These are phyloP conservation scores for Trypanosoma rangeli DNA, from an alignment of 208 protist species.

Conservation along the genomic window DNA sequence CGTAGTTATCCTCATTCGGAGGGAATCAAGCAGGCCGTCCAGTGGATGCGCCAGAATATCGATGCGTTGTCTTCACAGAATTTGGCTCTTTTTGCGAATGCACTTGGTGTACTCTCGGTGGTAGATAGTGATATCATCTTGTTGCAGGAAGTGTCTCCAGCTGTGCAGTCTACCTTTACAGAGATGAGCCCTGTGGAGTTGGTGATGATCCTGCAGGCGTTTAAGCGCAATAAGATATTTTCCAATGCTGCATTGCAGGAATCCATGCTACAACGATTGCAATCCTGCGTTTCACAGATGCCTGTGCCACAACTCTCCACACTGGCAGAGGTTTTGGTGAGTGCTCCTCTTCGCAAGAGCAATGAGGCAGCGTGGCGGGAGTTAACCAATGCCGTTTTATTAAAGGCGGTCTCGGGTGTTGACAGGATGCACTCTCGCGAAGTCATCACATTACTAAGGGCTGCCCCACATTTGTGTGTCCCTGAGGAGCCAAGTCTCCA, in stretches of 20 bases:
- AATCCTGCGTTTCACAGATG: constrained; percentile 58
- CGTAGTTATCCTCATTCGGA: constrained; percentile 29
- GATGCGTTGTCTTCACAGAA: constrained; percentile 69
- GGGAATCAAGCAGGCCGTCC: constrained; percentile 49
- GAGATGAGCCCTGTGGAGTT: constrained; percentile 82
- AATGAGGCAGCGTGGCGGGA: constrained; percentile 43
- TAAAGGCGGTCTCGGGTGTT: constrained; percentile 33
- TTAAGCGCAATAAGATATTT: constrained; percentile 45
- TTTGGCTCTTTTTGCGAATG: constrained; percentile 75
- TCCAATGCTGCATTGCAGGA: constrained; percentile 44
- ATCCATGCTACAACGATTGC: constrained; percentile 45
- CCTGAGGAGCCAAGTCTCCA: constrained; percentile 40
- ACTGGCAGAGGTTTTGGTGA: constrained; percentile 46
- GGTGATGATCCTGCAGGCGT: constrained; percentile 85
- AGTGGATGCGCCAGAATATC: constrained; percentile 72
- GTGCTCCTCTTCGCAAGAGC: constrained; percentile 31
- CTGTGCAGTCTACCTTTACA: constrained; percentile 43
- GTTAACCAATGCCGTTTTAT: constrained; percentile 37
- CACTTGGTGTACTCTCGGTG: constrained; percentile 46
- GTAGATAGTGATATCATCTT: constrained; percentile 47
- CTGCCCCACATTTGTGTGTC: constrained; percentile 35
- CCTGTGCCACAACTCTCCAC: constrained; percentile 73
- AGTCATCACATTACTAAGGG: constrained; percentile 53
- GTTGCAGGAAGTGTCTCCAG: constrained; percentile 37
- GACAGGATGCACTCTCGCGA: constrained; percentile 78